Base-by-base conservation (phyloP, 495 filamentous ascomycete species). In the Penicillium cinerascens region DNA sequence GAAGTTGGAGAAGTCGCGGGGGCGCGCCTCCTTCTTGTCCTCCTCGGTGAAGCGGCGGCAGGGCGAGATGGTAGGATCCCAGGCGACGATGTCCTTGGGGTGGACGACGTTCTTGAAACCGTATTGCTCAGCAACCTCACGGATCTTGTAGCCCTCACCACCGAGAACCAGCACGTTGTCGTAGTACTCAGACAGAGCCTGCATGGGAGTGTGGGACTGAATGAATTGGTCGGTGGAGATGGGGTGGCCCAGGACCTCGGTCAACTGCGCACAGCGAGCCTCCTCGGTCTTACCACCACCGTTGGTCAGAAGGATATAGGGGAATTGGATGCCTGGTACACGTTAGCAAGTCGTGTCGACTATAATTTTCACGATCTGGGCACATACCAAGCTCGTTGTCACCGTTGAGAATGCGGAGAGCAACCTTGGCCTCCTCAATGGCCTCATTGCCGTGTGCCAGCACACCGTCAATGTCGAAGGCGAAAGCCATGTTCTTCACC, bases 151-250 rank as follows among this genome's bases (percentile, higher is more conserved):
- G 47, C 90, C 89, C 70, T 95, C 90, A 54, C 90, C 90, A 66
- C 91, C 91, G 44, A 90, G 80, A 25, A 96, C 89, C 9, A 96
- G 80, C 7, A 95, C 89, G n/a, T 88, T 92, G 18, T 83, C 75
- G 75, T 92, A 93, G 64, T 85, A 85, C 68, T 82, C 78, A 9
- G 88, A 83, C 80, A 95, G 86, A 61, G 92, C 89, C 57, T 86
- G 83, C 87, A 97, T 95, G 39, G 91, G 92, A 36, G 92, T 95
- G 73, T 97, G 92, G 15, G 88, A 90, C 66, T 91, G 92, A 68
- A 96, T 91, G 77, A 96, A 95, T 65, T 95, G 91, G 54, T 87
- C 87, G 3, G 86, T 86, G 1, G 89, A 87, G 54, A 96, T 84
- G 57, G 71, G 70, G 35, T 85, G 73, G 45, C 88, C 83, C 20